Conservation (phyloP, 1,139 yeast genomes). For the Kodamaea plutei region DNA sequence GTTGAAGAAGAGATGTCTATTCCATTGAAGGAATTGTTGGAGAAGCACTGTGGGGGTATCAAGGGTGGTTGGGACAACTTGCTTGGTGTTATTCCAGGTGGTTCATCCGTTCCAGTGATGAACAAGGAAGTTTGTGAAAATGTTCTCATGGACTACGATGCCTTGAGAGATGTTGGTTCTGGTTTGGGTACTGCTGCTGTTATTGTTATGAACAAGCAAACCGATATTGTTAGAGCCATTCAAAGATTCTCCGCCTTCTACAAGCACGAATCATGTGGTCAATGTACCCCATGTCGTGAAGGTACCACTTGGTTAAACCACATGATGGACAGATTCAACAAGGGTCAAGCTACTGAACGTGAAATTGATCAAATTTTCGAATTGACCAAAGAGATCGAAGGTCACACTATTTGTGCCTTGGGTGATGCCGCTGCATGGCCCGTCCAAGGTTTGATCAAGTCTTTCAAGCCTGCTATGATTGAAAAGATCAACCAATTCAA, state of each 20-base stretch:
- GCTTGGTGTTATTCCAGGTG: constrained; percentile 84
- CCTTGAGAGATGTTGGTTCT: constrained; percentile 76
- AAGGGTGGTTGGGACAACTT: constrained; percentile 91
- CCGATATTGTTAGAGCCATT: constrained; percentile 79
- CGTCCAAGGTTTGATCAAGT: constrained; percentile 77
- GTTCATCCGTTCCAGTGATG: constrained; percentile 79
- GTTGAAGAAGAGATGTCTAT: constrained; percentile 93
- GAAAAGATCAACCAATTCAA: constrained; percentile 60
- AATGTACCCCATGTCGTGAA: constrained; percentile 93
- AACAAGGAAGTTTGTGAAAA: constrained; percentile 62
- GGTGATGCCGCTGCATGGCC: constrained; percentile 97
- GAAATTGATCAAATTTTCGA: constrained; percentile 83
- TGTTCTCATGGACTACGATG: constrained; percentile 82
- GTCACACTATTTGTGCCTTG: constrained; percentile 85
- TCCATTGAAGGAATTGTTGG: constrained; percentile 73
- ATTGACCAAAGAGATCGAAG: constrained; percentile 80
- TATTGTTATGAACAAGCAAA: constrained; percentile 81
- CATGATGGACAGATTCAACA: constrained; percentile 77
- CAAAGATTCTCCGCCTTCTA: constrained; percentile 79
- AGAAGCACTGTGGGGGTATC: constrained; percentile 86
- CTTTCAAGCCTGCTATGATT: constrained; percentile 77
- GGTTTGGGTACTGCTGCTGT: constrained; percentile 93
- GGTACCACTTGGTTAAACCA: constrained; percentile 83
- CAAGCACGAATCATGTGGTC: constrained; percentile 91
- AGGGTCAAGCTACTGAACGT: constrained; percentile 72